These are phyloP conservation scores for Cephalotrichum gorgonifer DNA, from an alignment of 2,329 filamentous ascomycete genomes.

Conservation along the genomic window DNA sequence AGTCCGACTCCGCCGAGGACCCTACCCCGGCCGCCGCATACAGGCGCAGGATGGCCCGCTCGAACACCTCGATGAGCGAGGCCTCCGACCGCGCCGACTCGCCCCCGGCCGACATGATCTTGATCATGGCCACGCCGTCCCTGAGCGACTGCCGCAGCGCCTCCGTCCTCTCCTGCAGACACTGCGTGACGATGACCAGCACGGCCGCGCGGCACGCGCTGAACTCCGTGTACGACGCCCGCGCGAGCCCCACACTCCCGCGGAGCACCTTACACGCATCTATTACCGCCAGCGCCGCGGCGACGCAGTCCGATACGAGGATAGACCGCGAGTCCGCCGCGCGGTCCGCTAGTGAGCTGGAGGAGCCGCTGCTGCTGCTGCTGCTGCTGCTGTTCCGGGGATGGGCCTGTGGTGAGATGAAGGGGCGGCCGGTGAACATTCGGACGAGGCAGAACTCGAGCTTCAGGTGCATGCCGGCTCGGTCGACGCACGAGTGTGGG, in stretches of 20 bases:
- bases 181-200: conserved; percentile 32
- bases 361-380: conserved; percentile 17
- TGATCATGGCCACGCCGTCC: conserved; percentile 39
- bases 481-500: conserved; percentile 27
- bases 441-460: conserved; percentile 42
- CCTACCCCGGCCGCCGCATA: conserved; percentile 25
- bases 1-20: conserved; percentile 28
- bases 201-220: conserved; percentile 43
- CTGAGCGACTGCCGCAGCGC: conserved; percentile 31
- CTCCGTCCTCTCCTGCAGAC: conserved; percentile 24
- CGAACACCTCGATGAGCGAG: conserved; percentile 41
- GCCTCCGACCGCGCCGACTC: conserved; percentile 41
- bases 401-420: conserved; percentile 28
- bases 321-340: conserved; percentile 20
- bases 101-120: conserved; percentile 41
- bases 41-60: conserved; percentile 33
- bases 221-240: conserved; percentile 45
- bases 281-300: conserved; percentile 39
- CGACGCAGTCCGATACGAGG: conserved; percentile 40
- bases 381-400: conserved; percentile 16
- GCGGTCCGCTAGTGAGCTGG: conserved; percentile 12
- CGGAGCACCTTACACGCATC: conserved; percentile 38
- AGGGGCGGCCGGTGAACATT: conserved; percentile 43
- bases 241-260: conserved; percentile 39
- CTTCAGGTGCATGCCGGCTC: conserved; percentile 38